Conservation (phyloP, 2,329 filamentous ascomycete species). For the Aureobasidium leucospermi region DNA sequence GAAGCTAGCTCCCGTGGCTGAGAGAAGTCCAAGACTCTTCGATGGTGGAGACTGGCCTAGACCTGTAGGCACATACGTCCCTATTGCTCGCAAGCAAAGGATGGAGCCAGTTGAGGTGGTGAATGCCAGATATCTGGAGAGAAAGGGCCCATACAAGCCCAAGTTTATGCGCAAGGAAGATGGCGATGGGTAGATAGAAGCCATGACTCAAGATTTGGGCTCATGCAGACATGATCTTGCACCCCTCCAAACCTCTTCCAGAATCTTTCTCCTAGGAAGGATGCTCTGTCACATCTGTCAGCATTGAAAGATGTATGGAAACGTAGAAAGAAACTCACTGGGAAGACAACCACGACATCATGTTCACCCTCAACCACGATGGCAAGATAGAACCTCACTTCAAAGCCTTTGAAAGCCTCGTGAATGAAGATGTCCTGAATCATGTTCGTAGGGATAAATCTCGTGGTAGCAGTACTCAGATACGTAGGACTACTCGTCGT, state of each 20-base stretch:
- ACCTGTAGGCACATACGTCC: conserved; percentile 51
- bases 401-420: conserved; percentile 88
- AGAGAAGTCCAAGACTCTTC: conserved; percentile 46
- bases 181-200: conserved; percentile 22
- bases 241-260: conserved; percentile 88
- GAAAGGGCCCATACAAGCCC: conserved; percentile 38
- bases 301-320: background rate
- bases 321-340: conserved; percentile 39
- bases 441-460: conserved; percentile 82
- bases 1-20: conserved; percentile 9
- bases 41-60: conserved; percentile 49
- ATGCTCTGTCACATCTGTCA: conserved; percentile 42
- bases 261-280: conserved; percentile 63
- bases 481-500: conserved; percentile 63
- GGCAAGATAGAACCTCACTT: conserved; percentile 80
- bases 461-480: conserved; percentile 53
- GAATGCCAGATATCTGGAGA: conserved; percentile 52
- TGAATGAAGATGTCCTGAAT: conserved; percentile 93
- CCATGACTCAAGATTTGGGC: conserved; percentile 36
- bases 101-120: conserved; percentile 55
- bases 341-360: conserved; percentile 91
- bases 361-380: conserved; percentile 86
- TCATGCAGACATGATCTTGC: conserved; percentile 76
- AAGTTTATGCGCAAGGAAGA: conserved; percentile 19
- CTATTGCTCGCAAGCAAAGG: conserved; percentile 48